Base-by-base conservation (phyloP, 2,329 filamentous ascomycete species). In the Paracamarosporium sp. region DNA sequence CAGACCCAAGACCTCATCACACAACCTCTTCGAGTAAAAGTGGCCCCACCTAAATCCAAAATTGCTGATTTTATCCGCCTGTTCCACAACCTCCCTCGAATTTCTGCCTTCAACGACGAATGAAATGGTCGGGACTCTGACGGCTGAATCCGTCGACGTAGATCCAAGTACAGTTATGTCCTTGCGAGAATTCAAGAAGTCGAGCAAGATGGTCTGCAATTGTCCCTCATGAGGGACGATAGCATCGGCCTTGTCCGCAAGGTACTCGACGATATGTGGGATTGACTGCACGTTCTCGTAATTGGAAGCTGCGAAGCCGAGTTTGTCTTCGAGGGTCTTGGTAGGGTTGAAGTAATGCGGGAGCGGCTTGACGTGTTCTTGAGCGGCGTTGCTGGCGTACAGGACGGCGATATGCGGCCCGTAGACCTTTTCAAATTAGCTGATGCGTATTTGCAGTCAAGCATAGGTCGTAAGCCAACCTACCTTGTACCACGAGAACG, bases 401-500 rank as follows among this genome's bases (percentile, higher is more conserved):
- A 94, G 78, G 61, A 89, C 84, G 0, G 90, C 83, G 1, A 93
- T 81, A 64, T 93, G 91, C 1, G 91, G 90, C 0, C 90, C 91
- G 69, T 90, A 93, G 1, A 93, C 86, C 78, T 80, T 25, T 15
- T 8, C 15, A 47, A 13, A 27, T 51, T 20, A 47, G 44, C 30
- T 17, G 1, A 22, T 4, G 22, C 31, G 5, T 25, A 4, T 15
- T 13, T 15, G 20, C 4, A 13, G 7, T 13, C 24, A 24, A 40
- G 44, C 5, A 6, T 12, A n/a, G 3, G 36, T 44, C 4, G 1
- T 11, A 2, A 31, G 17, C 20, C 12, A 7, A 27, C 59, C 4
- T 64, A 81, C 80, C 73, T 94, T 94, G 77, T 93, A 93, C 90
- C 90, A 93, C 0, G 84, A 88, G 70, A 93, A 92, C n/a, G 82